Percentiles rank a stretch among this genome's conserved stretches.
phyloP scores from a whole-genome alignment of 2,329 filamentous ascomycete genomes.

The Cordyceps fumosorosea region DNA sequence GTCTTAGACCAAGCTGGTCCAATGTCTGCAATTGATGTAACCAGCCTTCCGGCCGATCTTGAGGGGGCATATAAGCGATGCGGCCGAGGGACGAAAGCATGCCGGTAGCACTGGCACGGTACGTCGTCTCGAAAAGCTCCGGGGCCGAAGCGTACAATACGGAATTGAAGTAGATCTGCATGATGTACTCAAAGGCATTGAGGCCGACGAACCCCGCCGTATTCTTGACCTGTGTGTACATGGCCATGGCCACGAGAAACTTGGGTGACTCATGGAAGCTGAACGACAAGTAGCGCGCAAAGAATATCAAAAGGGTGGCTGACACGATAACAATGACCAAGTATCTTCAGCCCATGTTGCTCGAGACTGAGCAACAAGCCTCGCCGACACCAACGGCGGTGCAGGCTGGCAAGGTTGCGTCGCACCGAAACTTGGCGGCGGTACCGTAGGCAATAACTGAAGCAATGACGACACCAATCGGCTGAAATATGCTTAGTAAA shows the following conservation, averaged over 20 bases:
- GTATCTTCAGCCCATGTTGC: slow-evolving; percentile 56
- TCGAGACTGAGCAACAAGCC: slow-evolving; percentile 25
- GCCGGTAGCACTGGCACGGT: slow-evolving; percentile 7
- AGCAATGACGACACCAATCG: no score
- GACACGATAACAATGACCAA: slow-evolving; percentile 48
- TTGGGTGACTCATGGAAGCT: slow-evolving; percentile 52
- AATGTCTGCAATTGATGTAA: no score
- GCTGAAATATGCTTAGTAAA: no score
- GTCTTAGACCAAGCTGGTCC: no score
- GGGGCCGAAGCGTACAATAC: slow-evolving; percentile 17
- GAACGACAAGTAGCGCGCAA: slow-evolving; percentile 49
- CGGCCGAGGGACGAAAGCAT: slow-evolving; percentile 11
- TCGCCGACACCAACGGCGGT: slow-evolving; percentile 21
- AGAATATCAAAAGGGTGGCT: slow-evolving; percentile 47
- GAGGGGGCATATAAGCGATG: no score
- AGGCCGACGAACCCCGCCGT: slow-evolving; percentile 18
- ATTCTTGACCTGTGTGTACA: slow-evolving; percentile 21
- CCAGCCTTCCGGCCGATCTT: no score
- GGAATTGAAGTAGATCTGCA: slow-evolving; percentile 21
- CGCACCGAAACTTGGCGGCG: no score
- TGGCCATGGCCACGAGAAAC: slow-evolving; percentile 37
- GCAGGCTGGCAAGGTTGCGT: slow-evolving; percentile 35
- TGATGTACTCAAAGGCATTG: slow-evolving; percentile 25
- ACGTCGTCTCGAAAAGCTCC: slow-evolving; percentile 13
- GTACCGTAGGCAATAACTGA: no score